Evolutionary conservation across 768 basidiomycete genomes (phyloP), one percentile per base, ranked within the genome.

Genomic region (Amyloporia xantha): DNA sequence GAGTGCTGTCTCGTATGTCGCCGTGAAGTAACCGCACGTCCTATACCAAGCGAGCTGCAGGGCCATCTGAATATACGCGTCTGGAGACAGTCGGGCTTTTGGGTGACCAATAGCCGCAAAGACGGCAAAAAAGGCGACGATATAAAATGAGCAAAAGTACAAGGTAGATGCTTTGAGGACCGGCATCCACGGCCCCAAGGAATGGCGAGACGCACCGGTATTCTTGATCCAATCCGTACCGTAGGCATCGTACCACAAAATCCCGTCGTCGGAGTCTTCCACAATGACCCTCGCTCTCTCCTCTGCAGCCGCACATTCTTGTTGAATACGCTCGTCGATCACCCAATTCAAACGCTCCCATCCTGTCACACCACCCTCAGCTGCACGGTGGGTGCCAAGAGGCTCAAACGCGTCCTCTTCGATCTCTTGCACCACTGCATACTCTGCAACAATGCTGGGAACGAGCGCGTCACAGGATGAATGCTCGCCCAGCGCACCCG

Each of bases 1-100:
- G 26, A 94, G 75, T 0, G 84, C 89, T 0, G 93, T 96, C 67
- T 97, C 94, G 63, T 97, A 96, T 5, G 89, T 91, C 1, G 94
- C 90, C 3, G 90, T 89, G 58, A 90, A 84, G 50, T 72, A 68
- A 10, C 80, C 81, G 40, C 82, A 86, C 19, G 82, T 79, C 62
- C 77, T 79, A 69, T 86, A 90, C 84, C 87, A 96, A 3, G 92
- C 93, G 9, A 96, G 76, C 62, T 97, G 94, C 17, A 96, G 72
- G 0, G 82, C 88, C 77, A 95, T 86, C 62, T 97, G 94, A 42
- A 95, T 77, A 67, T 79, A 96, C 1, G 87, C 87, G 60, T 97
- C 94, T 0, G 93, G 82, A 3, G 78, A 69, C 17, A 76, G 64
- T 35, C 73, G 71, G 40, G 73, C 81, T 84, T 46, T 4, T 50